phyloP scores from a whole-genome alignment of 106 monocot species.

The Xerophyta viscosa region DNA sequence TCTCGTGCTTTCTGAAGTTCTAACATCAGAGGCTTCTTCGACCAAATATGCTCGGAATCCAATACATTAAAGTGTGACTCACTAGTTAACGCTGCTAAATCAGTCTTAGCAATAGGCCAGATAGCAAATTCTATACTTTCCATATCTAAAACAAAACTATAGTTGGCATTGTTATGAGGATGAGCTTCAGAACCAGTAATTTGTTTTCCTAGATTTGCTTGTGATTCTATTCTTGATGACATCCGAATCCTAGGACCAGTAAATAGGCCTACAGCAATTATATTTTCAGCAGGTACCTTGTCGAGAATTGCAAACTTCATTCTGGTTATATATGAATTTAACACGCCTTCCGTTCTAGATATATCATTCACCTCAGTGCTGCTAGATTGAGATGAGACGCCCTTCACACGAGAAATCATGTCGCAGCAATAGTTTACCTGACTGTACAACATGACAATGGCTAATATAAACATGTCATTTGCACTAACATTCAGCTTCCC shows the following conservation, averaged over 20 bases:
- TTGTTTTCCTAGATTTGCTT: not conserved
- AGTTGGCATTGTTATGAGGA: constrained; percentile 5
- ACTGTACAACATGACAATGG: constrained; percentile 16
- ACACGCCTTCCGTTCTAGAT: constrained; percentile 15
- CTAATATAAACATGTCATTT: constrained; percentile 30
- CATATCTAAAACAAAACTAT: constrained; percentile 36
- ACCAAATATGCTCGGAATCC: constrained; percentile 23
- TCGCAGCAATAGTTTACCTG: constrained; percentile 21
- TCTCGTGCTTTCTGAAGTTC: constrained; percentile 17
- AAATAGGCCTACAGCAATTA: constrained; percentile 37
- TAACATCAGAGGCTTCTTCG: constrained; percentile 25
- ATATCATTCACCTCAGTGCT: constrained; percentile 7
- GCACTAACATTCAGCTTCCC: constrained; percentile 59
- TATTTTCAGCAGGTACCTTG: constrained; percentile 35
- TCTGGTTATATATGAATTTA: constrained; percentile 21
- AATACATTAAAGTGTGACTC: constrained; percentile 7
- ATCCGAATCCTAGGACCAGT: constrained; percentile 39
- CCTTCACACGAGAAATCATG: constrained; percentile 11
- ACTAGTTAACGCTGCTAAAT: constrained; percentile 10
- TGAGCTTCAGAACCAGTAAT: not conserved
- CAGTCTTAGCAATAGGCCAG: constrained; percentile 37
- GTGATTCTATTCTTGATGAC: constrained; percentile 6
- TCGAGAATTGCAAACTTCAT: constrained; percentile 23
- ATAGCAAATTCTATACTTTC: constrained; percentile 30
- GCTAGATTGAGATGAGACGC: constrained; percentile 10